Evolutionary conservation across 352 stramenopile species (phyloP).

Genomic region (Halophytophthora polymorphica): DNA sequence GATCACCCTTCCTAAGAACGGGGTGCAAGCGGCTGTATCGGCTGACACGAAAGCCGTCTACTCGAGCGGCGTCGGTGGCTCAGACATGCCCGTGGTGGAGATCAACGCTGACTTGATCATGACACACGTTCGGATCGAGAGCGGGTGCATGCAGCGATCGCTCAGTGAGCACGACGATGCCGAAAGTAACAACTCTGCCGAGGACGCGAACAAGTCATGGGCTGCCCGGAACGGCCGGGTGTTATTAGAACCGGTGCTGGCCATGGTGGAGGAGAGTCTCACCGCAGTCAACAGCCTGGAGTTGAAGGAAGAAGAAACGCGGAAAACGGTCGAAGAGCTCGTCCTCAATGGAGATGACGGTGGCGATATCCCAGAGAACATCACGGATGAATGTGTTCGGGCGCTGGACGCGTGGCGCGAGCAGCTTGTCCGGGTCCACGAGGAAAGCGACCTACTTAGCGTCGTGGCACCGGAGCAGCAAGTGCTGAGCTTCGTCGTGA

Average conservation of each 20-base stretch:
- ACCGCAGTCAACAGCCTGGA: conserved; percentile 59
- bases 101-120: conserved; percentile 49
- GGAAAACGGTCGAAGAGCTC: conserved; percentile 57
- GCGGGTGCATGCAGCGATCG: conserved; percentile 57
- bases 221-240: conserved; percentile 25
- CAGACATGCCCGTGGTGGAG: conserved; percentile 18
- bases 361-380: conserved; percentile 21
- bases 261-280: conserved; percentile 67
- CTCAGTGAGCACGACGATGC: conserved; percentile 20
- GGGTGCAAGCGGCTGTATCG: background rate
- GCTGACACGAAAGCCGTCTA: conserved; percentile 8
- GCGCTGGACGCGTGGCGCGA: conserved; percentile 67
- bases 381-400: conserved; percentile 68
- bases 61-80: conserved; percentile 6
- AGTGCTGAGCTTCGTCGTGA: conserved; percentile 41
- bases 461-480: conserved; percentile 60
- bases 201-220: conserved; percentile 20
- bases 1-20: conserved; percentile 3
- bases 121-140: conserved; percentile 66
- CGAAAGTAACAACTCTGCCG: conserved; percentile 15
- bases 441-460: conserved; percentile 68
- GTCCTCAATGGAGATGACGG: conserved; percentile 32
- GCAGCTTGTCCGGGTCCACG: conserved; percentile 49
- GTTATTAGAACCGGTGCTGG: conserved; percentile 56
- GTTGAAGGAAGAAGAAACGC: conserved; percentile 58